phyloP scores from a whole-genome alignment of 2,329 filamentous ascomycete genomes.

The Diaporthe helianthi region DNA sequence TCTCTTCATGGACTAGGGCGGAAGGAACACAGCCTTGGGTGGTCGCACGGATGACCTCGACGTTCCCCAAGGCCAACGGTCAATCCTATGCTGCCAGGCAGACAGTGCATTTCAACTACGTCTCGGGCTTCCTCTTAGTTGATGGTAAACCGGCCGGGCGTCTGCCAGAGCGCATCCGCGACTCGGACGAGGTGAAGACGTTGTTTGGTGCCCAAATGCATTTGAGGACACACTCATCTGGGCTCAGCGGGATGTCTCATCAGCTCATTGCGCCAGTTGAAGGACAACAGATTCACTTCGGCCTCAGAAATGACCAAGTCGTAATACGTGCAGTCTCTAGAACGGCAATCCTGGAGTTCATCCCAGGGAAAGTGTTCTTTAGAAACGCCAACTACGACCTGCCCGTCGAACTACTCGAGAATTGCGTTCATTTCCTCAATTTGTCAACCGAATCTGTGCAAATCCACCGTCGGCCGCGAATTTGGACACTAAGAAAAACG shows the following conservation, averaged over 20 bases:
- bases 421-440: conserved; percentile 68
- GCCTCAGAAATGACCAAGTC: conserved; percentile 48
- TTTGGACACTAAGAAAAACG: conserved; percentile 39
- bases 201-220: conserved; percentile 60
- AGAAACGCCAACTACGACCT: conserved; percentile 50
- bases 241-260: conserved; percentile 60
- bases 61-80: not conserved
- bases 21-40: conserved; percentile 47
- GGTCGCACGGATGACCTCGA: conserved; percentile 38
- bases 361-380: conserved; percentile 45
- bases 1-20: not conserved
- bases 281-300: conserved; percentile 60
- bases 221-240: conserved; percentile 60
- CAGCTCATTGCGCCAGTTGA: conserved; percentile 44
- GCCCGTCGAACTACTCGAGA: conserved; percentile 55
- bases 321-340: conserved; percentile 51
- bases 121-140: conserved; percentile 47
- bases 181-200: conserved; percentile 50
- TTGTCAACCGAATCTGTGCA: conserved; percentile 51
- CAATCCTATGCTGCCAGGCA: conserved; percentile 30
- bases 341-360: conserved; percentile 42
- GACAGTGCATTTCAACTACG: conserved; percentile 45
- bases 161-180: conserved; percentile 58
- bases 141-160: conserved; percentile 48
- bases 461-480: conserved; percentile 52